Conservation (phyloP, 2,329 filamentous ascomycete species). For the Cryoendolithus antarcticus region DNA sequence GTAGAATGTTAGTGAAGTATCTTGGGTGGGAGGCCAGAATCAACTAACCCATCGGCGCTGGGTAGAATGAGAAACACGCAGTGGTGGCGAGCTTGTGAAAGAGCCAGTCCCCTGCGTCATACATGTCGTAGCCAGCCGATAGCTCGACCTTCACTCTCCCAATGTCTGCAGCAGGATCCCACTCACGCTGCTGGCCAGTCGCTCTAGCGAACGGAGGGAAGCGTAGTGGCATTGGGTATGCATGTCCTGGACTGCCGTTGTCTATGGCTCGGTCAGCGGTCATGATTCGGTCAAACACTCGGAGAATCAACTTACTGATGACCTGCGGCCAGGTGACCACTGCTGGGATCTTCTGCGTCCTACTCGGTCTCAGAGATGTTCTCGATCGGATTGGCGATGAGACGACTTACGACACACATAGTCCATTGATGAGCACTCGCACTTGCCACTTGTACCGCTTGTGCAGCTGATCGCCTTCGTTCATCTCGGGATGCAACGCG, state of each 20-base stretch:
- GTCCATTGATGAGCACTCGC: slow-evolving; percentile 57
- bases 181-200: slow-evolving; percentile 55
- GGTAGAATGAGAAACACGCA: slow-evolving; percentile 71
- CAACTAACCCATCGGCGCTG: slow-evolving; percentile 60
- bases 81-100: slow-evolving; percentile 61
- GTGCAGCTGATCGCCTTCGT: slow-evolving; percentile 13
- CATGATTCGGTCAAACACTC: no score
- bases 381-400: not conserved
- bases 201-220: slow-evolving; percentile 64
- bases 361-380: slow-evolving; percentile 6
- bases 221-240: slow-evolving; percentile 34
- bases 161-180: slow-evolving; percentile 57
- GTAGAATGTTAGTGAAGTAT: slow-evolving; percentile 3
- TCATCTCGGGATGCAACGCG: not conserved
- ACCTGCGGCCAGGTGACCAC: slow-evolving; percentile 41
- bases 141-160: slow-evolving; percentile 68
- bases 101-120: slow-evolving; percentile 13
- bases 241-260: slow-evolving; percentile 25
- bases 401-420: slow-evolving; percentile 30
- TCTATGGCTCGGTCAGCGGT: no score
- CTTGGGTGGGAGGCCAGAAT: not conserved
- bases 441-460: slow-evolving; percentile 35
- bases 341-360: slow-evolving; percentile 44
- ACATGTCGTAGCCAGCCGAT: slow-evolving; percentile 50
- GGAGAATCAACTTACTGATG: slow-evolving; percentile 32